Evolutionary conservation across 148 eudicot genomes (phyloP).

Genomic region (Oxyria digyna): DNA sequence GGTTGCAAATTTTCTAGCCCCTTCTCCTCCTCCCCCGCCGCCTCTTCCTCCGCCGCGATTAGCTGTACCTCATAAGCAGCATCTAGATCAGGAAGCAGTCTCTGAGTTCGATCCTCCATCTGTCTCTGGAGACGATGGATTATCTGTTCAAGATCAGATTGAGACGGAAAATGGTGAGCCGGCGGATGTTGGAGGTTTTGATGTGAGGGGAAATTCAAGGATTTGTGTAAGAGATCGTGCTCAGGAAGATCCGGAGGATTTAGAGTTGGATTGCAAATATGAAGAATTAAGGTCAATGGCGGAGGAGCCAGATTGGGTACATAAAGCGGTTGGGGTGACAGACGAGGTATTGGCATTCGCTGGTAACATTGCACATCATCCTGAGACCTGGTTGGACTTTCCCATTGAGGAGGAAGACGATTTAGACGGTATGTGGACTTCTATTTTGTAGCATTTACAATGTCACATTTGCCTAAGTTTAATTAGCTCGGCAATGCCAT

Average conservation of each 20-base stretch:
- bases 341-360: constrained; percentile 87
- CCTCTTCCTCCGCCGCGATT: constrained; percentile 7
- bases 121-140: constrained; percentile 14
- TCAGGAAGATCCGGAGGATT: background rate
- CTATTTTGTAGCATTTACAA: background rate
- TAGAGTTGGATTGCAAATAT: background rate
- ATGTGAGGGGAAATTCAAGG: background rate
- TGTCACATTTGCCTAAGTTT: background rate
- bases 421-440: constrained; percentile 32
- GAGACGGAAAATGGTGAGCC: background rate
- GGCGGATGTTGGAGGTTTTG: background rate
- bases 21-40: constrained; percentile 41
- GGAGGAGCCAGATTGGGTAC: constrained; percentile 25
- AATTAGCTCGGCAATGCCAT: background rate
- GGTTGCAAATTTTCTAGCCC: constrained; percentile 79
- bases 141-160: constrained; percentile 5
- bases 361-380: constrained; percentile 78
- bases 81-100: constrained; percentile 6
- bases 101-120: constrained; percentile 13
- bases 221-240: constrained; percentile 6
- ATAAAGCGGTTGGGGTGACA: constrained; percentile 47
- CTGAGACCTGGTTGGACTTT: constrained; percentile 93
- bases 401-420: constrained; percentile 74
- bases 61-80: background rate
- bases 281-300: constrained; percentile 9